Conservation (phyloP, 2,329 filamentous ascomycete genomes). For the Ilyonectria robusta region DNA sequence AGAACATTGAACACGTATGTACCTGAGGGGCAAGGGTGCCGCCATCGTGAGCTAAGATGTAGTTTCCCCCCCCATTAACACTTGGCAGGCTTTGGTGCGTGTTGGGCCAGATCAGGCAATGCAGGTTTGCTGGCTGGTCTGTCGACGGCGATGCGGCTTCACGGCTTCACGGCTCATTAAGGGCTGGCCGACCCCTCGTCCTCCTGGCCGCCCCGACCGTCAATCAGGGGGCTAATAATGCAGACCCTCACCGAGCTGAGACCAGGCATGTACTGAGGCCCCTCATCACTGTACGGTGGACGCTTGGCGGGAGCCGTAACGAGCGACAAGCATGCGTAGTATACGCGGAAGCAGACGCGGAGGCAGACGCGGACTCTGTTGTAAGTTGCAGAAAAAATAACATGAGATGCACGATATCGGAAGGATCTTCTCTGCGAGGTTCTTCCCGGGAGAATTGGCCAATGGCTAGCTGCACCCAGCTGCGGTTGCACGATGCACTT, state of each 20-base stretch:
- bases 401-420: constrained; percentile 19
- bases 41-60: constrained; percentile 13
- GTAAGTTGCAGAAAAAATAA: constrained; percentile 8
- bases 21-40: constrained; percentile 10
- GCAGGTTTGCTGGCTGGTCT: neutral
- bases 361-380: neutral
- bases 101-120: constrained; percentile 12
- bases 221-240: constrained; percentile 30
- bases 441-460: constrained; percentile 34
- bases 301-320: constrained; percentile 4
- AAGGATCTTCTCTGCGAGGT: constrained; percentile 16
- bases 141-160: neutral
- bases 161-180: neutral
- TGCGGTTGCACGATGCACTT: constrained; percentile 26
- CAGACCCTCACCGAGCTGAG: constrained; percentile 35
- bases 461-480: constrained; percentile 34
- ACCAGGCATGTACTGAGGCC: neutral
- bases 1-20: constrained; percentile 29
- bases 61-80: neutral
- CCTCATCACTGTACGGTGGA: neutral
- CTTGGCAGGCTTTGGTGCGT: constrained; percentile 6
- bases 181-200: constrained; percentile 5
- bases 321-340: constrained; percentile 5
- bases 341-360: constrained; percentile 8
- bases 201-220: constrained; percentile 14